Conservation (phyloP, 2,329 filamentous ascomycete species). For the Coniochaeta pulveracea region DNA sequence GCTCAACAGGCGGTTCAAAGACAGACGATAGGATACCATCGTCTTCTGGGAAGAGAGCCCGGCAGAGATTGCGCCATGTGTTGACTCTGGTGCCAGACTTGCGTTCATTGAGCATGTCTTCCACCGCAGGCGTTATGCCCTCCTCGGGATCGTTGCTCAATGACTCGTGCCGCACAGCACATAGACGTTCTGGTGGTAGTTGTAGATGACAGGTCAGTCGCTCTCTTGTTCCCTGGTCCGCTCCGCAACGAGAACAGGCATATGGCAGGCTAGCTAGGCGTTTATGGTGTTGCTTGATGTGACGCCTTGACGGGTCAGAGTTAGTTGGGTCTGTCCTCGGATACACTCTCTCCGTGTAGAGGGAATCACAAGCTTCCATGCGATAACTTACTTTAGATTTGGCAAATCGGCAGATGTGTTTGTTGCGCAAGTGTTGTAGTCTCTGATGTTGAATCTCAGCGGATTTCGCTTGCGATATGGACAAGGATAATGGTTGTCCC, state of each 20-base stretch:
- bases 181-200: background rate
- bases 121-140: conserved; percentile 1
- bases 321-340: too few relatives aligned
- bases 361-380: too few relatives aligned
- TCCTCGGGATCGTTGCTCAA: conserved; percentile 1
- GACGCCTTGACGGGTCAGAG: background rate
- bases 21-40: background rate
- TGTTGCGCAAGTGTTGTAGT: conserved; percentile 1
- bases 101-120: conserved; percentile 2
- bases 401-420: background rate
- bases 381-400: conserved; percentile 1
- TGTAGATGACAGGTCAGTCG: background rate
- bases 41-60: background rate
- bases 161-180: background rate
- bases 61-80: background rate
- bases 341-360: too few relatives aligned
- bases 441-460: conserved; percentile 2
- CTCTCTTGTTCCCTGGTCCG: background rate
- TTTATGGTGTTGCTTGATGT: conserved; percentile 1
- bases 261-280: background rate
- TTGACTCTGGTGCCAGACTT: background rate
- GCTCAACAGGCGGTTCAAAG: conserved; percentile 3
- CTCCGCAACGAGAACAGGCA: background rate
- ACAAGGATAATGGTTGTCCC: background rate
- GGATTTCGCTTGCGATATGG: conserved; percentile 3